Percentiles rank a stretch among this genome's conserved stretches.
phyloP scores from a whole-genome alignment of 2,329 filamentous ascomycete genomes.

The Curvularia hawaiiensis region DNA sequence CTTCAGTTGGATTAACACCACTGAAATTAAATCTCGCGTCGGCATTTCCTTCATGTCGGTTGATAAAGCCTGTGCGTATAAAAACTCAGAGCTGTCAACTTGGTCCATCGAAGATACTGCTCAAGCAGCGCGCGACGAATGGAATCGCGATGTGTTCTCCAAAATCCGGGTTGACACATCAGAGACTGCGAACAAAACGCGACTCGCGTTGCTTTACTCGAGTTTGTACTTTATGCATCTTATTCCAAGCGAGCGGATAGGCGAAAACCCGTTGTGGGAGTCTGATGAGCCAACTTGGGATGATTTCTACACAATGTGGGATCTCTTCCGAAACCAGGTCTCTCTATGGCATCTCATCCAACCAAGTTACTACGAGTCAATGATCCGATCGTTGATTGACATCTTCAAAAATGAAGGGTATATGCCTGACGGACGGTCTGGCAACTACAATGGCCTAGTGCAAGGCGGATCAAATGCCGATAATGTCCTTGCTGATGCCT shows the following conservation, averaged over 20 bases:
- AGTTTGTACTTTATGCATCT: conserved; percentile 46
- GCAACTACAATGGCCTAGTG: conserved; percentile 61
- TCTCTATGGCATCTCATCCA: conserved; percentile 64
- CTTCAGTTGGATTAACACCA: conserved; percentile 53
- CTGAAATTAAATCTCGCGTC: conserved; percentile 56
- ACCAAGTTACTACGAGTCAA: conserved; percentile 65
- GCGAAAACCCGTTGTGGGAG: conserved; percentile 72
- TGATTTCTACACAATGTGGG: conserved; percentile 77
- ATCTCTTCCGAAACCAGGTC: conserved; percentile 64
- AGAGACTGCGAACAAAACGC: conserved; percentile 35
- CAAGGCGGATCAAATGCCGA: conserved; percentile 46
- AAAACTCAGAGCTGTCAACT: conserved; percentile 51
- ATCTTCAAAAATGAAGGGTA: conserved; percentile 66
- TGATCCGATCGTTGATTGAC: conserved; percentile 73
- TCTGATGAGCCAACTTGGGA: conserved; percentile 70
- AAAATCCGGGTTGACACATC: conserved; percentile 55
- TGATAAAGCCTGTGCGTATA: conserved; percentile 56
- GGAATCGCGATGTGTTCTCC: conserved; percentile 61
- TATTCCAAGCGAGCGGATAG: conserved; percentile 48
- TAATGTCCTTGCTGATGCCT: conserved; percentile 67
- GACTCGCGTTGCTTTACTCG: conserved; percentile 42
- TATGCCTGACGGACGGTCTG: conserved; percentile 69
- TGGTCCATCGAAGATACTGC: conserved; percentile 52
- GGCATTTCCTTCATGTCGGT: conserved; percentile 56
- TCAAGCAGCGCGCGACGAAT: conserved; percentile 49